Base-by-base conservation (phyloP, 805 yeast species). In the Starmerella scarabaei region DNA sequence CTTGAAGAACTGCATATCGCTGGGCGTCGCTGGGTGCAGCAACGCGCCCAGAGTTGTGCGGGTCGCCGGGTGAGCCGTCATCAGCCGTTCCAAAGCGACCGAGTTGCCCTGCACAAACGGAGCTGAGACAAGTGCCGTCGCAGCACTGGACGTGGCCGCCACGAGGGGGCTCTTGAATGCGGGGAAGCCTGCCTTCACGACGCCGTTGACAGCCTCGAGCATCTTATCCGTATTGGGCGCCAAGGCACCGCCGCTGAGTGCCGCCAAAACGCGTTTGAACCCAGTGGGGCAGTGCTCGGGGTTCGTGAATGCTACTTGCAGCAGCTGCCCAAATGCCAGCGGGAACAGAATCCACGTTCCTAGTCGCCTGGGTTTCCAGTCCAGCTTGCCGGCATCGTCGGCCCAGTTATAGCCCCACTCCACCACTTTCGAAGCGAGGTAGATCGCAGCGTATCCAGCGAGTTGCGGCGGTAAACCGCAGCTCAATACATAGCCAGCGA, bases 331-430 rank as follows among this genome's bases (percentile, higher is more conserved):
- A 42, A 58, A 52, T 15, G 68, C 63, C 15, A 61, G 40, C 3
- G 68, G 68, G 49, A 64, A 60, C 40, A 64, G 50, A 30, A 40
- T 54, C 67, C 67, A 63, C 12, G 64, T 48, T 3, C 65, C 66
- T 36, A 53, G 58, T 48, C 52, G 60, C 43, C 48, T 61, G 54
- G 49, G 56, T 50, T 57, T 55, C 47, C 54, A 55, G 6, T 44
- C 43, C 33, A 61, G 42, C 38, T 47, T 48, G 6, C 59, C 62
- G 21, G 48, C 40, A 44, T 61, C 63, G 26, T 61, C 61, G 26
- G 59, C 48, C 39, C 47, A 50, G 45, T 61, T 60, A 50, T 56
- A 59, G 15, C 51, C 37, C 43, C 54, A 54, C 45, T 64, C 67
- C 8, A 50, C 53, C 11, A 63, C 58, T 35, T 59, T 52, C 15